These are phyloP conservation scores for Paracoccidioides brasiliensis DNA, from an alignment of 2,329 filamentous ascomycete species.

Conservation along the genomic window DNA sequence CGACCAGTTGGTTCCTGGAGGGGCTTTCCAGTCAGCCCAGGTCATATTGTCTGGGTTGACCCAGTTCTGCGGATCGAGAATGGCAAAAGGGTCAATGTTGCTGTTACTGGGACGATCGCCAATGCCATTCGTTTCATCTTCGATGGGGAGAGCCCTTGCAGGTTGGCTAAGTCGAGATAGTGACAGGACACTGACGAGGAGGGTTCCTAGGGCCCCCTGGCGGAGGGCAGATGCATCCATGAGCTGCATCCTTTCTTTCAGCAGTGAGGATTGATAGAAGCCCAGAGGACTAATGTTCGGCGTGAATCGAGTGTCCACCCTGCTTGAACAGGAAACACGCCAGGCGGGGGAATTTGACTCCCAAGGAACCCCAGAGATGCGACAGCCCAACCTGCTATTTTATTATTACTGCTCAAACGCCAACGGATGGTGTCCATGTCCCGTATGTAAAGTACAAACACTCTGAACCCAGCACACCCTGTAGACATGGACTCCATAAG, in stretches of 20 bases:
- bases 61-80: constrained; percentile 12
- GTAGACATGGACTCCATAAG: too few relatives aligned
- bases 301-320: not conserved
- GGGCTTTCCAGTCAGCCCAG: constrained; percentile 8
- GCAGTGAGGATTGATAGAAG: not conserved
- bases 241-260: constrained; percentile 6
- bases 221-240: not conserved
- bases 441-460: too few relatives aligned
- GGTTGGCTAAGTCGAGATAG: constrained; percentile 6
- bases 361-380: not conserved
- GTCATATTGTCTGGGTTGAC: constrained; percentile 13
- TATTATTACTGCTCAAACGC: not conserved
- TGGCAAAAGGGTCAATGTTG: constrained; percentile 8
- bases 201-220: constrained; percentile 1
- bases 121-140: not conserved
- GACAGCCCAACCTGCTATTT: not conserved
- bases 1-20: constrained; percentile 11
- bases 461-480: not conserved
- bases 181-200: constrained; percentile 5
- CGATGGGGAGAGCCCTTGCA: not conserved
- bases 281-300: not conserved
- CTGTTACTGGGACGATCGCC: not conserved
- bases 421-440: not conserved
- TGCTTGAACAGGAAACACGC: not conserved
- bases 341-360: not conserved